Percentiles rank a stretch among this genome's conserved stretches.
Conservation (phyloP, 2,329 filamentous ascomycete species). For the Venturia nashicola region DNA sequence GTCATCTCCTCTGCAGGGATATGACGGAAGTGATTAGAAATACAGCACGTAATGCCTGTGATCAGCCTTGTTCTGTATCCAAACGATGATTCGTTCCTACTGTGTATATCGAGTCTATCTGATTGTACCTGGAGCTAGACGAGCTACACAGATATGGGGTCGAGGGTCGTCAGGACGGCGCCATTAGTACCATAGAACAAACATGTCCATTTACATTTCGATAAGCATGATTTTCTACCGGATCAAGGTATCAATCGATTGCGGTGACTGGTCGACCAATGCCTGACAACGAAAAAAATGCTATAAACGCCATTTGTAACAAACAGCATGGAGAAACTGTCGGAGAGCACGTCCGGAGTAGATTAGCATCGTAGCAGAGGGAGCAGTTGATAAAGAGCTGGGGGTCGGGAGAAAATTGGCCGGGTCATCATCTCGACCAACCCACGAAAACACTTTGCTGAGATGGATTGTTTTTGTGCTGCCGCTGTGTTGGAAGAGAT, state of each 20-base stretch:
- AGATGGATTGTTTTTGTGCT: background rate
- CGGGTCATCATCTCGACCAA: background rate
- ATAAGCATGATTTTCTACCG: background rate
- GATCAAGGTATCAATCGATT: background rate
- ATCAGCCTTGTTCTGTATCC: background rate
- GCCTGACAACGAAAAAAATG: background rate
- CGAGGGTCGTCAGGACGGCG: background rate
- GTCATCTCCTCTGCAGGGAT: background rate
- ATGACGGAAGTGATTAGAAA: constrained; percentile 6
- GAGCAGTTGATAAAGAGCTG: too few relatives aligned
- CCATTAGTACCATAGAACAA: background rate
- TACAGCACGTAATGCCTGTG: background rate
- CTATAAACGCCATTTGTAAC: background rate
- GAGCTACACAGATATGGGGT: background rate
- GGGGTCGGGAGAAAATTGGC: too few relatives aligned
- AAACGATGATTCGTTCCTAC: too few relatives aligned
- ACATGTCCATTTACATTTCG: background rate
- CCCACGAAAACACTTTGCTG: background rate
- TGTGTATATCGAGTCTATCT: background rate
- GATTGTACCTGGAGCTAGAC: background rate
- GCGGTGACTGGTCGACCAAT: background rate
- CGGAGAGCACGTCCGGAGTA: background rate
- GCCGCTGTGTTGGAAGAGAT: background rate
- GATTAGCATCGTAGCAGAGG: background rate
- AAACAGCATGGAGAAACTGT: background rate